These are phyloP conservation scores for Fistulinella staudtii DNA, from an alignment of 1,284 basidiomycete species.

Conservation along the genomic window DNA sequence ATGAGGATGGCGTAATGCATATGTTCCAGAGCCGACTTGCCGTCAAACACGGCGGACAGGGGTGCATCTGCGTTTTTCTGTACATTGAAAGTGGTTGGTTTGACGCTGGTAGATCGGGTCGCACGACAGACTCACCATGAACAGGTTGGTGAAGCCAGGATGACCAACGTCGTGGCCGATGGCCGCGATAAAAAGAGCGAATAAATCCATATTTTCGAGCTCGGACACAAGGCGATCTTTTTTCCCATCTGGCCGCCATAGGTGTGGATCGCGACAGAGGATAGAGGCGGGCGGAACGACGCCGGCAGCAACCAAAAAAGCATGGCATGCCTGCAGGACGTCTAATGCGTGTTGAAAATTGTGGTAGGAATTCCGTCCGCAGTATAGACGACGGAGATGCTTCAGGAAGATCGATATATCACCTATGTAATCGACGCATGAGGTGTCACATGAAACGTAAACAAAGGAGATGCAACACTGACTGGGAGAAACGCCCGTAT, in stretches of 20 bases:
- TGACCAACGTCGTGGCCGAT: constrained; percentile 96
- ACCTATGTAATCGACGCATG: constrained; percentile 38
- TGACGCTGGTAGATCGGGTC: not conserved
- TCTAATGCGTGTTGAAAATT: constrained; percentile 95
- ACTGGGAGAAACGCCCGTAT: constrained; percentile 65
- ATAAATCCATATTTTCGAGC: constrained; percentile 66
- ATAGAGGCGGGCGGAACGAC: constrained; percentile 73
- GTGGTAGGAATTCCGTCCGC: constrained; percentile 88
- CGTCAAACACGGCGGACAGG: constrained; percentile 82
- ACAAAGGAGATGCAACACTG: constrained; percentile 35
- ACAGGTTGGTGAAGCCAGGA: constrained; percentile 86
- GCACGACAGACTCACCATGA: constrained; percentile 65
- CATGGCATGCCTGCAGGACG: constrained; percentile 88
- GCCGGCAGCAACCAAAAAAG: constrained; percentile 73
- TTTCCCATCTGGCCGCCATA: constrained; percentile 48
- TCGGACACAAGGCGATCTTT: constrained; percentile 47
- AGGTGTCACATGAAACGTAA: constrained; percentile 20
- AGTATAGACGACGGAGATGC: constrained; percentile 83
- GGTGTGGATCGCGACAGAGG: constrained; percentile 37
- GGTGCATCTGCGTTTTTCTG: constrained; percentile 92
- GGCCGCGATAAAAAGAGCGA: constrained; percentile 82
- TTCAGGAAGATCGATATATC: constrained; percentile 74
- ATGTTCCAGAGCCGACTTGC: constrained; percentile 87
- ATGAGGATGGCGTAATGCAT: constrained; percentile 88
- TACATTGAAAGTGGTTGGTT: constrained; percentile 8